Evolutionary conservation across 306 rosid genomes (phyloP).

Genomic region (Malus sieversii): DNA sequence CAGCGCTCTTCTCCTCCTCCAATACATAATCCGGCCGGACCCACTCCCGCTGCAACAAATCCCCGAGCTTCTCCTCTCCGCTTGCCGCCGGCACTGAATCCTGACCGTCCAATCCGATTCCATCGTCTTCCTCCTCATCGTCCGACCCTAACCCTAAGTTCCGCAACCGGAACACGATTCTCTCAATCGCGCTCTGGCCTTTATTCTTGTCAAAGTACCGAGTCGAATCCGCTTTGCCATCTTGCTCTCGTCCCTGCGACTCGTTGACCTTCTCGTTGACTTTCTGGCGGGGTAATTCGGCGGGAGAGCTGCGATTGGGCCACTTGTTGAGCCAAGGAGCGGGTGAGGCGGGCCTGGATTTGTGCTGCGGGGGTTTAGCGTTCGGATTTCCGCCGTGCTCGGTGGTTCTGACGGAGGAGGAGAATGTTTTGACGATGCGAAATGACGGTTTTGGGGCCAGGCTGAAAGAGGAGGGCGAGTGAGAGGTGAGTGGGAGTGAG

Average conservation of each 20-base stretch:
- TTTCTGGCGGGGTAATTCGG: slow-evolving; percentile 13
- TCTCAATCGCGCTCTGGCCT: slow-evolving; percentile 62
- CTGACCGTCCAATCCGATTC: slow-evolving; percentile 18
- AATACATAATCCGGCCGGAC: slow-evolving; percentile 53
- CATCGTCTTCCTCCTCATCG: slow-evolving; percentile 38
- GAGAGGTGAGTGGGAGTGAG: slow-evolving; percentile 40
- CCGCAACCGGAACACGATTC: slow-evolving; percentile 66
- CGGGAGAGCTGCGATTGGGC: slow-evolving; percentile 29
- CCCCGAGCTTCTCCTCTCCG: slow-evolving; percentile 79
- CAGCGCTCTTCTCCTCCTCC: slow-evolving; percentile 22
- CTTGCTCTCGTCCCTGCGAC: slow-evolving; percentile 13
- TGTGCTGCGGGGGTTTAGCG: slow-evolving; percentile 26
- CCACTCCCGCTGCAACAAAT: slow-evolving; percentile 75
- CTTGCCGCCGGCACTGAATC: slow-evolving; percentile 25
- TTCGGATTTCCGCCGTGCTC: slow-evolving; percentile 8
- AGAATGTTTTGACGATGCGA: slow-evolving; percentile 34
- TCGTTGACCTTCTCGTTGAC: slow-evolving; percentile 16
- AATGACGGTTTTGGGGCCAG: slow-evolving; percentile 37
- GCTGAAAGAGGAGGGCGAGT: slow-evolving; percentile 27
- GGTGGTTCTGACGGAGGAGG: slow-evolving; percentile 13
- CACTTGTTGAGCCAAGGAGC: slow-evolving; percentile 66
- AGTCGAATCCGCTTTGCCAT: slow-evolving; percentile 21
- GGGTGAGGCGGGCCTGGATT: slow-evolving; percentile 25
- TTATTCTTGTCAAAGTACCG: slow-evolving; percentile 25
- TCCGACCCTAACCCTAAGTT: slow-evolving; percentile 57